These are phyloP conservation scores for Lonicera japonica DNA, from an alignment of 129 eudicot species.

Conservation along the genomic window DNA sequence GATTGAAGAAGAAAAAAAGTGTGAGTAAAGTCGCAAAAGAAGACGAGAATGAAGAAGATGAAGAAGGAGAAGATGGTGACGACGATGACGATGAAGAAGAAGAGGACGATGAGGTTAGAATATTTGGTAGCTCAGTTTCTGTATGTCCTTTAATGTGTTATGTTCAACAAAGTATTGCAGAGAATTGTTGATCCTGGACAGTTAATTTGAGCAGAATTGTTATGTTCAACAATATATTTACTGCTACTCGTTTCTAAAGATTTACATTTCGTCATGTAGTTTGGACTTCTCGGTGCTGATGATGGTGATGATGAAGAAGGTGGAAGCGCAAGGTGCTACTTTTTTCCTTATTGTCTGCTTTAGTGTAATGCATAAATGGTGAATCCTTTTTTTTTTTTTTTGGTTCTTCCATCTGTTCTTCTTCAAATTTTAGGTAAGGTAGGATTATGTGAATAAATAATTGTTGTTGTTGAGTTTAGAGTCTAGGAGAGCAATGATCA, in stretches of 20 bases:
- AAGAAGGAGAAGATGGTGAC: slow-evolving; percentile 34
- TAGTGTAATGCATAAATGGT: neutral
- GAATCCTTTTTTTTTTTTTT: too few species aligned
- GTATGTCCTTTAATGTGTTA: neutral
- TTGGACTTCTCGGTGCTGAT: slow-evolving; percentile 52
- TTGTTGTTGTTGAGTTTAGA: too few species aligned
- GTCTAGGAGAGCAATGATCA: too few species aligned
- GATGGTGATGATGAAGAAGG: slow-evolving; percentile 36
- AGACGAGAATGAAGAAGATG: slow-evolving; percentile 33
- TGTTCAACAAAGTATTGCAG: neutral
- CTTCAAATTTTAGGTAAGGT: too few species aligned
- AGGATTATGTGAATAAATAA: too few species aligned
- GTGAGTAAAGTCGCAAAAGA: slow-evolving; percentile 12
- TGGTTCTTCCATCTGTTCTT: too few species aligned
- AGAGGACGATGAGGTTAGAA: slow-evolving; percentile 57
- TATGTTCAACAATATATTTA: too few species aligned
- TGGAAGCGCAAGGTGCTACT: slow-evolving; percentile 42
- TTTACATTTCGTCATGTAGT: slow-evolving; percentile 32
- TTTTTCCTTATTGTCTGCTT: neutral
- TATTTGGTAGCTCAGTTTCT: slow-evolving; percentile 5
- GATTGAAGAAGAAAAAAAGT: slow-evolving; percentile 27
- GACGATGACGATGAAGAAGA: slow-evolving; percentile 32
- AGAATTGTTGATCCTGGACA: neutral
- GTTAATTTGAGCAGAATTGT: too few species aligned
- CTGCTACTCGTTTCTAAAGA: neutral